Evolutionary conservation across 2,329 filamentous ascomycete species (phyloP).

Genomic region (Talaromyces sp.): DNA sequence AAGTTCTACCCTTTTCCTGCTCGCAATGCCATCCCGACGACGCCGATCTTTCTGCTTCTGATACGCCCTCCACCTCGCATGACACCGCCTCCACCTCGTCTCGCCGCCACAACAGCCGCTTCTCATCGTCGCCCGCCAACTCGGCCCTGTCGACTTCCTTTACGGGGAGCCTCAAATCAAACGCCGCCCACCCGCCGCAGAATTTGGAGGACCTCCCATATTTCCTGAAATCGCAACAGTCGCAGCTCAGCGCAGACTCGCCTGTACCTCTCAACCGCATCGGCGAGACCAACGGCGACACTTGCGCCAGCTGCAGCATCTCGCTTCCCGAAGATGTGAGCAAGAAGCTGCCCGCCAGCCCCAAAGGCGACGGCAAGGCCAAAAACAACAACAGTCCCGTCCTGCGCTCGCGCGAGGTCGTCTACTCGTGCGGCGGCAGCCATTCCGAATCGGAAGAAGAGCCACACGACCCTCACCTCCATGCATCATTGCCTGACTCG

Average conservation of each 20-base stretch:
- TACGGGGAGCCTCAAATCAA: slow-evolving; percentile 18
- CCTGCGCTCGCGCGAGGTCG: slow-evolving; percentile 49
- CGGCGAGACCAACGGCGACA: slow-evolving; percentile 44
- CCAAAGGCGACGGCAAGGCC: slow-evolving; percentile 44
- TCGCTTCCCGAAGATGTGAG: slow-evolving; percentile 51
- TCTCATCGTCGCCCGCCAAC: slow-evolving; percentile 15
- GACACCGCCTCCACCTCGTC: slow-evolving; percentile 20
- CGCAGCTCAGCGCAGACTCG: slow-evolving; percentile 28
- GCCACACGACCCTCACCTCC: slow-evolving; percentile 27
- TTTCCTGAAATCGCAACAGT: slow-evolving; percentile 32
- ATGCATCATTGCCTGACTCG: slow-evolving; percentile 35
- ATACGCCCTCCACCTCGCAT: slow-evolving; percentile 32
- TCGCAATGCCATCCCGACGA: slow-evolving; percentile 44
- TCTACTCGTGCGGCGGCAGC: slow-evolving; percentile 45
- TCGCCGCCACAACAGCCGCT: slow-evolving; percentile 9
- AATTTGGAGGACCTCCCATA: slow-evolving; percentile 48
- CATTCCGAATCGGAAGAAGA: slow-evolving; percentile 34
- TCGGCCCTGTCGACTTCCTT: slow-evolving; percentile 23
- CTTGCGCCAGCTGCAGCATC: slow-evolving; percentile 55
- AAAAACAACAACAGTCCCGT: slow-evolving; percentile 52
- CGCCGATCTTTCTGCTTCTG: slow-evolving; percentile 34
- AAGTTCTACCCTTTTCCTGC: slow-evolving; percentile 52
- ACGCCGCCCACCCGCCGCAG: slow-evolving; percentile 13
- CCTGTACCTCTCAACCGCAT: slow-evolving; percentile 25
- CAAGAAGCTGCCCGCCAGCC: slow-evolving; percentile 49